Conservation (phyloP, 1,284 basidiomycete species). For the Somion occarium region DNA sequence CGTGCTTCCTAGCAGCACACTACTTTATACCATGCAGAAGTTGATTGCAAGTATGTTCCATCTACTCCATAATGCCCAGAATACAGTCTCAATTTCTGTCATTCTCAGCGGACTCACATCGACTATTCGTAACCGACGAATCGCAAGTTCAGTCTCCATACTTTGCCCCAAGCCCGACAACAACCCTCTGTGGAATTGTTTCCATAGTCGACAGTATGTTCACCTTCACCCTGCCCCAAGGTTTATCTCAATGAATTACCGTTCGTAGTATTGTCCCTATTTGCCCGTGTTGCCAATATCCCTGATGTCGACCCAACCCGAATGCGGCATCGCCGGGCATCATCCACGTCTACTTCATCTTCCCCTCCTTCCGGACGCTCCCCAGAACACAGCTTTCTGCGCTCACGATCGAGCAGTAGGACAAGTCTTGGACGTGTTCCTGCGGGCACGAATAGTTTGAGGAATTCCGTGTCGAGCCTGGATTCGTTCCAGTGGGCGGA, state of each 20-base stretch:
- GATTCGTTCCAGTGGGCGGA: conserved; percentile 16
- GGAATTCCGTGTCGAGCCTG: conserved; percentile 13
- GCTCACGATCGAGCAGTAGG: conserved; percentile 51
- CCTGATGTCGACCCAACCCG: conserved; percentile 65
- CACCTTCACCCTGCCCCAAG: not conserved
- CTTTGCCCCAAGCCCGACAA: conserved; percentile 29
- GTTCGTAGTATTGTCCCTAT: conserved; percentile 60
- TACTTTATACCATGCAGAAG: conserved; percentile 70
- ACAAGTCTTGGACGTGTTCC: conserved; percentile 31
- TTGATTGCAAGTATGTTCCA: conserved; percentile 65
- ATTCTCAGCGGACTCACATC: conserved; percentile 63
- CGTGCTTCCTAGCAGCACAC: conserved; percentile 53
- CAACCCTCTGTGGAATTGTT: conserved; percentile 60
- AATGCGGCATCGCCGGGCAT: conserved; percentile 69
- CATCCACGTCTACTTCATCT: conserved; percentile 60
- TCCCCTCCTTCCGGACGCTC: conserved; percentile 23
- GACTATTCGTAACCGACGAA: conserved; percentile 70
- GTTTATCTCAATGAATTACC: not conserved
- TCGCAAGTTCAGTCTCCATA: conserved; percentile 41
- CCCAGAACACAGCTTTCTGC: conserved; percentile 20
- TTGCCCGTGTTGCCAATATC: conserved; percentile 66
- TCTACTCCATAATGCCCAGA: not conserved
- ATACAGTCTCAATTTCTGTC: not conserved
- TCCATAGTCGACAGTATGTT: conserved; percentile 73
- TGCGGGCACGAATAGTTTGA: conserved; percentile 5